Percentiles rank a stretch among this genome's conserved stretches.
Conservation (phyloP, 2,329 filamentous ascomycete species). For the Curvularia spicifera region DNA sequence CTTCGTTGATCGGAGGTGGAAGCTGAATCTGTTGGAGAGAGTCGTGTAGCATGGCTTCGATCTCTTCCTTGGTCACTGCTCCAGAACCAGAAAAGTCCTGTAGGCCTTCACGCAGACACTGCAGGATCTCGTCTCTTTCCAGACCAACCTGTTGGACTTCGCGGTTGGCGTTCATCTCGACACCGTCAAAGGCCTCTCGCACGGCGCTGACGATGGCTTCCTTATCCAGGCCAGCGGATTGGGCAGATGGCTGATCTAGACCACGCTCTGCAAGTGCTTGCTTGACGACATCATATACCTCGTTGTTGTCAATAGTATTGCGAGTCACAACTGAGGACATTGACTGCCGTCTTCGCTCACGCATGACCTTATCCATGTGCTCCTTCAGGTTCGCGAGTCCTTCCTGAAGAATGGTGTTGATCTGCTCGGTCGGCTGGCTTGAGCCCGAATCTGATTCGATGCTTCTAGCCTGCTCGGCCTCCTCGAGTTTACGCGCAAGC, state of each 20-base stretch:
- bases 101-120: conserved; percentile 84
- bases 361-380: conserved; percentile 80
- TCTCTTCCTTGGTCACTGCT: conserved; percentile 79
- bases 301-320: conserved; percentile 75
- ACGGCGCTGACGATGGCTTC: conserved; percentile 89
- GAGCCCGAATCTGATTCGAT: conserved; percentile 48
- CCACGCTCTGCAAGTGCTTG: conserved; percentile 69
- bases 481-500: conserved; percentile 83
- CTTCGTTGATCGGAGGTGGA: conserved; percentile 72
- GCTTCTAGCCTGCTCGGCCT: conserved; percentile 60
- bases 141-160: conserved; percentile 88
- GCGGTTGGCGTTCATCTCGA: conserved; percentile 84
- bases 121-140: conserved; percentile 87
- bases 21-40: conserved; percentile 81
- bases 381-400: conserved; percentile 81
- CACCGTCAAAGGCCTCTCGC: conserved; percentile 85
- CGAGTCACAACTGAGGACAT: conserved; percentile 67
- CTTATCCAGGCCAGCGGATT: conserved; percentile 57
- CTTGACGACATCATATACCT: conserved; percentile 85
- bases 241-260: conserved; percentile 54
- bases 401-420: conserved; percentile 78
- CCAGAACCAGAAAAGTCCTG: conserved; percentile 69
- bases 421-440: conserved; percentile 65
- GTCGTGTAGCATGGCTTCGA: conserved; percentile 84
- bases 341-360: conserved; percentile 73